phyloP scores from a whole-genome alignment of 257 asterid genomes.

The Hygrophila difformis region DNA sequence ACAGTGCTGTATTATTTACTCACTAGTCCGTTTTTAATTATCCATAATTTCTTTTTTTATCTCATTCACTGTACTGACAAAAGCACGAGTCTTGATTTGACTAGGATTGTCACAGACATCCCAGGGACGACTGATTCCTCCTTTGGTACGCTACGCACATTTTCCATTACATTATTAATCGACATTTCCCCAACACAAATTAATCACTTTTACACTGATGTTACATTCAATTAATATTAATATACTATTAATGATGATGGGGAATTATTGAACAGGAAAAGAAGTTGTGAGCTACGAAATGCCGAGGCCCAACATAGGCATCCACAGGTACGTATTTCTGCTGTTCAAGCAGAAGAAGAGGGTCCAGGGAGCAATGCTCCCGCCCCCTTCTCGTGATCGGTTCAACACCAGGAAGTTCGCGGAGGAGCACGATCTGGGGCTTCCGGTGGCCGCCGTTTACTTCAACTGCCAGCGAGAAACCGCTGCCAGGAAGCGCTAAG shows the following conservation, averaged over 20 bases:
- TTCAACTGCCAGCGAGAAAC: conserved; percentile 94
- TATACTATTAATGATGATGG: too few species aligned
- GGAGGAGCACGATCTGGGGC: conserved; percentile 46
- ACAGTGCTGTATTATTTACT: too few species aligned
- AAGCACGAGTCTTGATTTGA: conserved; percentile 12
- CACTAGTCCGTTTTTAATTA: too few species aligned
- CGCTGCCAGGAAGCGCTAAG: conserved; percentile 62
- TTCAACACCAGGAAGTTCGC: conserved; percentile 63
- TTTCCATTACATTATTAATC: too few species aligned
- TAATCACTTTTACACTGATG: too few species aligned
- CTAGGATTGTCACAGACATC: conserved; percentile 87
- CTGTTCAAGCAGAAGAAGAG: conserved; percentile 67
- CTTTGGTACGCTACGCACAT: conserved; percentile 44
- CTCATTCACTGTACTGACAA: conserved; percentile 1
- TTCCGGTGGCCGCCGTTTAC: conserved; percentile 77
- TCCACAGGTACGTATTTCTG: conserved; percentile 66
- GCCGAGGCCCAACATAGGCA: conserved; percentile 84
- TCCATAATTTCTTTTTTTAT: too few species aligned
- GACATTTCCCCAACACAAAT: too few species aligned
- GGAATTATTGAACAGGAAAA: conserved; percentile 41
- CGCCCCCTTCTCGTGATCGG: conserved; percentile 38
- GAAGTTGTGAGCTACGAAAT: conserved; percentile 66
- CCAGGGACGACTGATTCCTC: conserved; percentile 90
- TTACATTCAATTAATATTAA: too few species aligned
- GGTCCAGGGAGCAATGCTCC: neutral